These are phyloP conservation scores for Monosporascus sp. DNA, from an alignment of 2,329 filamentous ascomycete species.

Conservation along the genomic window DNA sequence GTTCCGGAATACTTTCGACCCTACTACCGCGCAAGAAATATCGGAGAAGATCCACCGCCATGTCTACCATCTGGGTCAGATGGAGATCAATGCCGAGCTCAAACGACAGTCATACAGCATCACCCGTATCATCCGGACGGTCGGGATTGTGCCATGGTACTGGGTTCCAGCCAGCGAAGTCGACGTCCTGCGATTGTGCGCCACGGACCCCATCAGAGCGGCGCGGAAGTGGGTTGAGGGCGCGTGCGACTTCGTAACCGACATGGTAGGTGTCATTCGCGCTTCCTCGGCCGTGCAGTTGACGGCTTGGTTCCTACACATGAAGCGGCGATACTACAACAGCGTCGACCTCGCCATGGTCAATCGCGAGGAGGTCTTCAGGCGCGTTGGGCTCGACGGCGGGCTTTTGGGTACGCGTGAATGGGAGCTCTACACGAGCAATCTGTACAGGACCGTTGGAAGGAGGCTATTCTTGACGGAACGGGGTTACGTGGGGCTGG, in stretches of 20 bases:
- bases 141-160: conserved; percentile 9
- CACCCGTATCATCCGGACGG: conserved; percentile 5
- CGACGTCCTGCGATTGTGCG: conserved; percentile 7
- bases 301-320: not conserved
- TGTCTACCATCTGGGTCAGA: conserved; percentile 1
- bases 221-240: conserved; percentile 1
- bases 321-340: not conserved
- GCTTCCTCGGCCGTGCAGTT: conserved; percentile 1
- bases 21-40: not conserved
- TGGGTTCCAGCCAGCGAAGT: conserved; percentile 9
- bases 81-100: conserved; percentile 1
- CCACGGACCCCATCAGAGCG: conserved; percentile 7
- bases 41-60: conserved; percentile 1
- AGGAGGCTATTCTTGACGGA: conserved; percentile 22
- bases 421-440: conserved; percentile 8
- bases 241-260: not conserved
- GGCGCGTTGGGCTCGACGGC: not conserved
- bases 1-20: conserved; percentile 3
- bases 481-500: conserved; percentile 24
- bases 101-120: conserved; percentile 1
- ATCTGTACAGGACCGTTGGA: conserved; percentile 6
- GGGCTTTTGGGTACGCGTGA: not conserved
- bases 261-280: conserved; percentile 1
- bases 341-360: not conserved
- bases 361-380: not conserved